These are phyloP conservation scores for Stevia rebaudiana DNA, from an alignment of 140 eudicot genomes.

Conservation along the genomic window DNA sequence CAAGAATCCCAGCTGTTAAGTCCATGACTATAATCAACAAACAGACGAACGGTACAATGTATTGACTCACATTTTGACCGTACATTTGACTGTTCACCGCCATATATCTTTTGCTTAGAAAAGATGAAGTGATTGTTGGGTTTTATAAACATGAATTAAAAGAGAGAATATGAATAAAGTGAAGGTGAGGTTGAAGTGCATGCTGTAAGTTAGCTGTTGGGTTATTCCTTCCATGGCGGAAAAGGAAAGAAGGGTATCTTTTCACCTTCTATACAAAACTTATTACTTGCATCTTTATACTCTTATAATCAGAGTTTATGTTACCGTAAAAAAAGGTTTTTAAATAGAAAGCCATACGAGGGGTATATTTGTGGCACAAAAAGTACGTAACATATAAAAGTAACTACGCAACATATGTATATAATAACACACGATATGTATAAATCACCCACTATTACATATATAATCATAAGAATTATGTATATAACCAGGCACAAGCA, in stretches of 20 bases:
- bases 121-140: slow-evolving; percentile 12
- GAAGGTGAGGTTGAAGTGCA: slow-evolving; percentile 29
- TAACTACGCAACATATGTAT: too few species aligned
- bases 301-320: too few species aligned
- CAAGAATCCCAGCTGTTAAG: slow-evolving; percentile 73
- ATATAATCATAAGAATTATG: too few species aligned
- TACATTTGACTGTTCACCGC: slow-evolving; percentile 10
- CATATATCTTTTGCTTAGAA: slow-evolving; percentile 21
- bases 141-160: slow-evolving; percentile 23
- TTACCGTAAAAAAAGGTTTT: too few species aligned
- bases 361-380: too few species aligned
- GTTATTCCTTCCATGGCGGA: slow-evolving; percentile 65
- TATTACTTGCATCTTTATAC: not conserved
- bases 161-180: slow-evolving; percentile 29
- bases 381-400: too few species aligned
- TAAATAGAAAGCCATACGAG: too few species aligned
- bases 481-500: too few species aligned
- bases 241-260: slow-evolving; percentile 68
- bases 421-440: too few species aligned
- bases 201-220: slow-evolving; percentile 23
- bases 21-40: slow-evolving; percentile 59
- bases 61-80: slow-evolving; percentile 16
- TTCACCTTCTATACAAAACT: slow-evolving; percentile 11
- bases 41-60: slow-evolving; percentile 45
- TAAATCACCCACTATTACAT: too few species aligned